Evolutionary conservation across 1,139 yeast genomes (phyloP).

Genomic region (Waltiozyma solani): DNA sequence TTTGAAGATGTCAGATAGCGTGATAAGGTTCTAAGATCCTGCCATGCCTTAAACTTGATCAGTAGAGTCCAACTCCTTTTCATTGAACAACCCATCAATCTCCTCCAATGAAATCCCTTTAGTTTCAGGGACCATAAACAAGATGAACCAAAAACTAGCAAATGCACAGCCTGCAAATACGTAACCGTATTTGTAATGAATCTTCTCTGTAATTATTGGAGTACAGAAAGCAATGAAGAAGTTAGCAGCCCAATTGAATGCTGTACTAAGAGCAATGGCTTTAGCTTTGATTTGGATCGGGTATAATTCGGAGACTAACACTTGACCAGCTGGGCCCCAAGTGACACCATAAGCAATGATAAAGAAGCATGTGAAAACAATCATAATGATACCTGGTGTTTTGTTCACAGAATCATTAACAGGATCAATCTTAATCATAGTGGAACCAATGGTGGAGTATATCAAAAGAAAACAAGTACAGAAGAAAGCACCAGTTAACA

Average conservation of each 20-base stretch:
- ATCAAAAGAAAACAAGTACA: slow-evolving; percentile 30
- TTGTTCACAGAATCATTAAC: slow-evolving; percentile 9
- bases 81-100: slow-evolving; percentile 45
- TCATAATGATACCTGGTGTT: slow-evolving; percentile 39
- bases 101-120: slow-evolving; percentile 56
- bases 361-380: slow-evolving; percentile 38
- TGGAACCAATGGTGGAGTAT: slow-evolving; percentile 32
- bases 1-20: too few relatives aligned
- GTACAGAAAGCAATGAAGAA: slow-evolving; percentile 45
- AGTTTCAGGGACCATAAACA: slow-evolving; percentile 51
- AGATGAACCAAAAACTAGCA: slow-evolving; percentile 32
- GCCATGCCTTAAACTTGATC: too few relatives aligned
- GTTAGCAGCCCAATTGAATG: slow-evolving; percentile 46
- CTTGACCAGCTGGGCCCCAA: slow-evolving; percentile 44
- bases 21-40: too few relatives aligned
- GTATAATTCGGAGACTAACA: slow-evolving; percentile 37
- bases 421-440: slow-evolving; percentile 23
- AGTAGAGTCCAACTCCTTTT: too few relatives aligned
- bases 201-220: slow-evolving; percentile 32
- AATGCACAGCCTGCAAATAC: slow-evolving; percentile 37
- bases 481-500: slow-evolving; percentile 30
- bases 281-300: slow-evolving; percentile 39
- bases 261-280: slow-evolving; percentile 39
- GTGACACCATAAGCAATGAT: slow-evolving; percentile 40
- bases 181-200: slow-evolving; percentile 38